These are phyloP conservation scores for Maudiozyma humilis DNA, from an alignment of 1,139 yeast species.

Conservation along the genomic window DNA sequence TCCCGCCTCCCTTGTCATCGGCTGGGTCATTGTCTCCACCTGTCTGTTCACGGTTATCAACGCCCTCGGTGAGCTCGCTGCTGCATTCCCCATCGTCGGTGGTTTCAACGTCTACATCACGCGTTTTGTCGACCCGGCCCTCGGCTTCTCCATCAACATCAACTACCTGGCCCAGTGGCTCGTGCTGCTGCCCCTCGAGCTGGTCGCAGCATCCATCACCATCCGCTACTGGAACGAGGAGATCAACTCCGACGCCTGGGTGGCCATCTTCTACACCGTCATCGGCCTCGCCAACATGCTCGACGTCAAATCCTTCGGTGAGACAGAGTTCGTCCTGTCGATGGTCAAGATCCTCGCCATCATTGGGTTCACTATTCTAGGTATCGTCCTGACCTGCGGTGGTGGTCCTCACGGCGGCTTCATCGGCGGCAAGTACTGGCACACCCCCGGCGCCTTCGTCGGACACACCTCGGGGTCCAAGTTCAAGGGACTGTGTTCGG, in stretches of 20 bases:
- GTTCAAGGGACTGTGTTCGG: slow-evolving; percentile 48
- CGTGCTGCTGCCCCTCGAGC: slow-evolving; percentile 58
- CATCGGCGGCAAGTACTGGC: slow-evolving; percentile 54
- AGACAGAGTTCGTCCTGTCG: slow-evolving; percentile 57
- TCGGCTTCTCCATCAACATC: slow-evolving; percentile 72
- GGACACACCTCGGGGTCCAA: slow-evolving; percentile 37
- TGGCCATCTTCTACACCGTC: slow-evolving; percentile 50
- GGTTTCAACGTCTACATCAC: slow-evolving; percentile 63
- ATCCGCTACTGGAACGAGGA: slow-evolving; percentile 55
- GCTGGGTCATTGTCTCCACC: slow-evolving; percentile 42
- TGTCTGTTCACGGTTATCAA: slow-evolving; percentile 61
- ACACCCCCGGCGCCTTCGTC: slow-evolving; percentile 62
- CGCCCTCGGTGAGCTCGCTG: slow-evolving; percentile 60
- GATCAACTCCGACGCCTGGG: slow-evolving; percentile 60
- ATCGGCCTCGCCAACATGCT: slow-evolving; percentile 50
- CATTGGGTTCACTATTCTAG: slow-evolving; percentile 60
- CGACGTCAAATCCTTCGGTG: slow-evolving; percentile 60
- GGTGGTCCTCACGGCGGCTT: slow-evolving; percentile 57
- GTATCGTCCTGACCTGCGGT: slow-evolving; percentile 61
- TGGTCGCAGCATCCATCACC: slow-evolving; percentile 64
- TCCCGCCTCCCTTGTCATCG: slow-evolving; percentile 56
- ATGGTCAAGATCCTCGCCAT: slow-evolving; percentile 54
- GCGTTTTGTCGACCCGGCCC: slow-evolving; percentile 57
- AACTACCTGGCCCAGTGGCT: slow-evolving; percentile 66
- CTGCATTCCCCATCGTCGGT: slow-evolving; percentile 61